phyloP scores from a whole-genome alignment of 495 filamentous ascomycete genomes.

The Daldinia childiae region DNA sequence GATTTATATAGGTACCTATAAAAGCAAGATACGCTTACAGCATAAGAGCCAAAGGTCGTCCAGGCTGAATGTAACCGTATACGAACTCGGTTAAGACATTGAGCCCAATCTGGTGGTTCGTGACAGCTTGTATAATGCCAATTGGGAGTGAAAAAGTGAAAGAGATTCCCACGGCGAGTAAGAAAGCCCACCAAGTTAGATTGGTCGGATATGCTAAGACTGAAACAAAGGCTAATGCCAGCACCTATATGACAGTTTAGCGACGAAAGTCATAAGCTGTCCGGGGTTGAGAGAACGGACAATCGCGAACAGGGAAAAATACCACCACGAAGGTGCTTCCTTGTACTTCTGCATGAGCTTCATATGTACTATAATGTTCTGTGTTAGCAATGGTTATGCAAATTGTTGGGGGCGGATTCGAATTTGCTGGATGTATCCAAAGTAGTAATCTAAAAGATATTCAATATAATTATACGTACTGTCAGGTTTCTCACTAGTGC shows the following conservation, averaged over 20 bases:
- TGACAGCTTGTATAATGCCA: conserved; percentile 70
- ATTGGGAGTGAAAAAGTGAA: conserved; percentile 64
- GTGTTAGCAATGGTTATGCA: conserved; percentile 26
- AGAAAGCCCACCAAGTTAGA: conserved; percentile 72
- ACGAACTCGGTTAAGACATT: conserved; percentile 78
- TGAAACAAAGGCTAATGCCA: conserved; percentile 68
- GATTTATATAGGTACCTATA: neutral
- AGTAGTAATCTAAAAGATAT: neutral
- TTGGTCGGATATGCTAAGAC: conserved; percentile 72
- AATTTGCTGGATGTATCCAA: neutral
- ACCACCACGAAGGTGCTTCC: conserved; percentile 67
- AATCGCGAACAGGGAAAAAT: conserved; percentile 58
- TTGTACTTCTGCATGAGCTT: conserved; percentile 68
- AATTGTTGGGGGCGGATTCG: neutral
- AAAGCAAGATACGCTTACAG: conserved; percentile 48
- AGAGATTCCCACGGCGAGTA: conserved; percentile 69
- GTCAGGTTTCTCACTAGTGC: conserved; percentile 66
- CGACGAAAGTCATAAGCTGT: conserved; percentile 13
- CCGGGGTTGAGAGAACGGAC: conserved; percentile 40
- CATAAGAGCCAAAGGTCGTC: conserved; percentile 73
- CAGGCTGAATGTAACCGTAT: conserved; percentile 75
- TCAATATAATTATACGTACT: conserved; percentile 28
- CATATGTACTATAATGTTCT: conserved; percentile 56
- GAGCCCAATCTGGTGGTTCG: conserved; percentile 73
- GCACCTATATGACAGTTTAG: conserved; percentile 57